phyloP scores from a whole-genome alignment of 176 grass and related monocot genomes.

The Oryza coarctata region DNA sequence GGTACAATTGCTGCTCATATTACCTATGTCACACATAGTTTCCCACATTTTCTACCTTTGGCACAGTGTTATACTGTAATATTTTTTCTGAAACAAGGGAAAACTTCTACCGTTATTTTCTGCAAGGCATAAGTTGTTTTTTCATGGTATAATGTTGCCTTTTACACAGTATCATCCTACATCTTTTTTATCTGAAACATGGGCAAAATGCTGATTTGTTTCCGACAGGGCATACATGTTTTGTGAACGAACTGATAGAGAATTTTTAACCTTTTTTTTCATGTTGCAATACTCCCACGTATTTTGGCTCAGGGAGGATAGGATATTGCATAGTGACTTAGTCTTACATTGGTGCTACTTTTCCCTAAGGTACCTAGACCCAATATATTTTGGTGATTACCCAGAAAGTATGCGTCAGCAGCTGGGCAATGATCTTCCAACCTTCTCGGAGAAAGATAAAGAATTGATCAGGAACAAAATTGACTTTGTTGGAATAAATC shows the following conservation, averaged over 20 bases:
- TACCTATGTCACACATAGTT: neutral
- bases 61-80: neutral
- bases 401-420: slow-evolving; percentile 78
- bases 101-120: neutral
- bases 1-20: slow-evolving; percentile 45
- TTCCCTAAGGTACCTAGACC: slow-evolving; percentile 75
- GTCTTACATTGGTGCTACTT: slow-evolving; percentile 15
- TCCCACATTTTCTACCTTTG: neutral
- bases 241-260: neutral
- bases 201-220: neutral
- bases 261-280: neutral
- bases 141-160: neutral
- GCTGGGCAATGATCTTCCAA: slow-evolving; percentile 81
- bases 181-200: neutral
- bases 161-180: neutral
- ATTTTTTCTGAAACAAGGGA: neutral
- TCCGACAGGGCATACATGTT: neutral
- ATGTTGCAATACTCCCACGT: neutral
- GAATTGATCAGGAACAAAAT: slow-evolving; percentile 79
- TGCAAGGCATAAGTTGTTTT: neutral
- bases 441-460: slow-evolving; percentile 83
- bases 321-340: neutral
- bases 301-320: neutral
- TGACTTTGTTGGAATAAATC: slow-evolving; percentile 96
- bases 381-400: slow-evolving; percentile 93